Conservation (phyloP, 2,329 filamentous ascomycete genomes). For the Talaromyces islandicus region DNA sequence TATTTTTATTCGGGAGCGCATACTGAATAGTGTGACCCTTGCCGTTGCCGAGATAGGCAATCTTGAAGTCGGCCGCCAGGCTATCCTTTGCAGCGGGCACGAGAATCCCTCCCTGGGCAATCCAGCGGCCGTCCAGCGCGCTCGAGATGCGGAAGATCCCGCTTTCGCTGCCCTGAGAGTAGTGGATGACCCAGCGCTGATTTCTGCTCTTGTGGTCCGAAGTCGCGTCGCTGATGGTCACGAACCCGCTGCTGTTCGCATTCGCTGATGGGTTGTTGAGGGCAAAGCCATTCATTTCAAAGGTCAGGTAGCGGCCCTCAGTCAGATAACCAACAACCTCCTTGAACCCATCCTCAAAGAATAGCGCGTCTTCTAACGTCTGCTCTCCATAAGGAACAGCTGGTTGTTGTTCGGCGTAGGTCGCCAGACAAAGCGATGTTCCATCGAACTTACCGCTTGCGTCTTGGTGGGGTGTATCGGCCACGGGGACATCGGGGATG, state of each 20-base stretch:
- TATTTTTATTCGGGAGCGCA: constrained; percentile 16
- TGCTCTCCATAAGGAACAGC: constrained; percentile 45
- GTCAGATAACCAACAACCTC: constrained; percentile 46
- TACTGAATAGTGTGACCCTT: constrained; percentile 28
- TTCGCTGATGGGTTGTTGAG: constrained; percentile 27
- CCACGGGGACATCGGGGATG: constrained; percentile 42
- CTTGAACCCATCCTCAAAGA: constrained; percentile 52
- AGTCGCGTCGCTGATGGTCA: constrained; percentile 20
- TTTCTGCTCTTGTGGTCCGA: constrained; percentile 31
- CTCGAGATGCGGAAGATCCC: constrained; percentile 36
- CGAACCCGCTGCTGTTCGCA: constrained; percentile 14
- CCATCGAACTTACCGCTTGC: constrained; percentile 41
- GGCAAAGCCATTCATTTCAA: constrained; percentile 43
- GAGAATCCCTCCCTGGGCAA: constrained; percentile 12
- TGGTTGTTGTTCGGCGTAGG: constrained; percentile 33
- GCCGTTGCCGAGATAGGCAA: constrained; percentile 31
- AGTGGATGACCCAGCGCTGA: constrained; percentile 49
- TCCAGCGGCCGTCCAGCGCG: constrained; percentile 35
- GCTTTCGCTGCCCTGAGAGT: constrained; percentile 25
- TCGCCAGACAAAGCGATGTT: constrained; percentile 38
- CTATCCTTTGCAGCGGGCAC: constrained; percentile 13
- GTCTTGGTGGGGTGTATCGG: constrained; percentile 39
- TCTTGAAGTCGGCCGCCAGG: constrained; percentile 22
- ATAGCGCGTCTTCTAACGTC: constrained; percentile 24
- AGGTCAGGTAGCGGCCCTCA: constrained; percentile 50